A percentile compares a stretch with the other conserved stretches of the same genome.
These are phyloP conservation scores for Venturia aucupariae DNA, from an alignment of 2,329 filamentous ascomycete species.

Conservation along the genomic window DNA sequence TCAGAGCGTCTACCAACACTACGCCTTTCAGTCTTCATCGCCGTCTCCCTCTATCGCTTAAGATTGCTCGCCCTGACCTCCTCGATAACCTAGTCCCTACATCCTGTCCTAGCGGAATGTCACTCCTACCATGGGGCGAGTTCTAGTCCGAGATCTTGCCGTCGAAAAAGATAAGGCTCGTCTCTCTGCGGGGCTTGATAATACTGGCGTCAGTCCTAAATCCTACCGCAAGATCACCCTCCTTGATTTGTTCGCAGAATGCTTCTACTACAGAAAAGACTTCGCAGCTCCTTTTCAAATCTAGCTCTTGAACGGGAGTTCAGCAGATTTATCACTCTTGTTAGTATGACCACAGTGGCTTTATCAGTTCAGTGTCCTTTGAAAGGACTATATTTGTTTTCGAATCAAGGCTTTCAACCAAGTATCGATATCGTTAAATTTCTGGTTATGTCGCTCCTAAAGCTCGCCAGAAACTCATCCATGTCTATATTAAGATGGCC, in stretches of 20 bases:
- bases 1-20: background rate
- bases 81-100: background rate
- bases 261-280: background rate
- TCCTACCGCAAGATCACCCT: background rate
- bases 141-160: background rate
- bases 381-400: no score
- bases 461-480: no score
- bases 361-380: no score
- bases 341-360: no score
- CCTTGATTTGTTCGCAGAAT: background rate
- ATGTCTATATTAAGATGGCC: no score
- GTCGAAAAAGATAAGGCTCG: background rate
- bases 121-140: background rate
- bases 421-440: no score
- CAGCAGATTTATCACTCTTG: no score
- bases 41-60: conserved; percentile 8
- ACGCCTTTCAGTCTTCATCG: background rate
- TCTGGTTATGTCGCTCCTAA: no score
- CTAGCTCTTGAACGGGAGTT: no score
- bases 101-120: background rate
- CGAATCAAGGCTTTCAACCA: no score
- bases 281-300: background rate
- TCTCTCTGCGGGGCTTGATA: background rate
- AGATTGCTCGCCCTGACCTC: background rate
- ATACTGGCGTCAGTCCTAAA: background rate